These are phyloP conservation scores for Aspergillus ustus DNA, from an alignment of 2,329 filamentous ascomycete species.

Conservation along the genomic window DNA sequence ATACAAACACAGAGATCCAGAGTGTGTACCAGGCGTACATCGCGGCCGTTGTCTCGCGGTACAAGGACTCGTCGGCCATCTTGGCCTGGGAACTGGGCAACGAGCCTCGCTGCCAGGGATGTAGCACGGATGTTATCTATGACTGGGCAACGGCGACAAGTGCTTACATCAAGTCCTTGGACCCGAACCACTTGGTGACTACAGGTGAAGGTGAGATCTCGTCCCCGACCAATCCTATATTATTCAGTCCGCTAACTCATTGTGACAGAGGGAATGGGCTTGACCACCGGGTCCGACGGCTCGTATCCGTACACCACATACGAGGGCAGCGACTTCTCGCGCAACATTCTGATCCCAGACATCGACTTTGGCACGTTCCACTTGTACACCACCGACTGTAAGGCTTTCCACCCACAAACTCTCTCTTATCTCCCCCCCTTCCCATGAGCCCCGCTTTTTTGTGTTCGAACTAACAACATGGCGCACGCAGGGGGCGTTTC, in stretches of 20 bases:
- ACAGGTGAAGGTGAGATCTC: constrained; percentile 56
- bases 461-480: neutral
- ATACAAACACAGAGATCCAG: constrained; percentile 58
- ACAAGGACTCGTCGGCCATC: constrained; percentile 62
- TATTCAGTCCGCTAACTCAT: too few species aligned
- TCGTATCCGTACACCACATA: constrained; percentile 57
- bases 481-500: constrained; percentile 35
- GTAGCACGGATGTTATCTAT: constrained; percentile 60
- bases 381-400: constrained; percentile 55
- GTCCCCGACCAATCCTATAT: neutral
- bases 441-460: too few species aligned
- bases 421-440: too few species aligned
- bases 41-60: constrained; percentile 62
- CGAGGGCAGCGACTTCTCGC: constrained; percentile 57
- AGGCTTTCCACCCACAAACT: too few species aligned
- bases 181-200: constrained; percentile 64
- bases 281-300: constrained; percentile 50
- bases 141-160: constrained; percentile 64
- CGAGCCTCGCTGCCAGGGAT: constrained; percentile 67
- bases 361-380: constrained; percentile 63
- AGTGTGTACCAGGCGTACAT: constrained; percentile 67
- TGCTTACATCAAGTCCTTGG: constrained; percentile 66
- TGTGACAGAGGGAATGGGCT: constrained; percentile 60
- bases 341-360: constrained; percentile 46
- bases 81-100: constrained; percentile 72